These are phyloP conservation scores for Ophiocordyceps sinensis DNA, from an alignment of 2,329 filamentous ascomycete species.

Conservation along the genomic window DNA sequence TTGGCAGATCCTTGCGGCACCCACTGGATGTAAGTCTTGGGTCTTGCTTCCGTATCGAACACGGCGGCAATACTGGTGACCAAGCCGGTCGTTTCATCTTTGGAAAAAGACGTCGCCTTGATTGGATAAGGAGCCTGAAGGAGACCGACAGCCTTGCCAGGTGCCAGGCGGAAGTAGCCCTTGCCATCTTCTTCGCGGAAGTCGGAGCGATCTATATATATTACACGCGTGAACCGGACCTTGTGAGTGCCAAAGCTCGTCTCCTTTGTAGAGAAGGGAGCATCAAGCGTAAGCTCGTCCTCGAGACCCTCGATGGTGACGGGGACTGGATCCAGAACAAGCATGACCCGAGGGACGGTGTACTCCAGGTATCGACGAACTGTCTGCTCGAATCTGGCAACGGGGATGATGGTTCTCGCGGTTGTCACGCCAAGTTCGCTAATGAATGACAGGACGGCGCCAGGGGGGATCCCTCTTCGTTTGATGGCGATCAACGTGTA, in stretches of 20 bases:
- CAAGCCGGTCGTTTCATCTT: constrained; percentile 6
- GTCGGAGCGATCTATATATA: constrained; percentile 76
- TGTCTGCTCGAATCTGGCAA: constrained; percentile 69
- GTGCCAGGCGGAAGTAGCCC: constrained; percentile 69
- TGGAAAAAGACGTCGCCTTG: constrained; percentile 16
- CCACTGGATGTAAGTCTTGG: too few relatives aligned
- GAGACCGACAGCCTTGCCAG: constrained; percentile 62
- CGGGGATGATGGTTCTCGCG: constrained; percentile 62
- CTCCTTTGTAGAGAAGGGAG: constrained; percentile 71
- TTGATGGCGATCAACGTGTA: constrained; percentile 78
- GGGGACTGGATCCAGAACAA: constrained; percentile 73
- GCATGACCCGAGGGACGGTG: constrained; percentile 77
- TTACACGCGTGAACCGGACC: constrained; percentile 53
- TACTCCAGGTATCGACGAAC: constrained; percentile 77
- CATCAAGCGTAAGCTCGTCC: constrained; percentile 33
- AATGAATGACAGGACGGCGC: constrained; percentile 78
- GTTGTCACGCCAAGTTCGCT: constrained; percentile 87
- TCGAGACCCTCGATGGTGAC: constrained; percentile 55
- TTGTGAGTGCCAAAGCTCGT: constrained; percentile 48
- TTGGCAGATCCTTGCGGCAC: too few relatives aligned
- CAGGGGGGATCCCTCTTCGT: constrained; percentile 73
- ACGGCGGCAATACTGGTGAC: constrained; percentile 34
- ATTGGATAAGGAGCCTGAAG: constrained; percentile 59
- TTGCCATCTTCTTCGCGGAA: constrained; percentile 62
- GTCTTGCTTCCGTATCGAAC: too few relatives aligned